Percentiles rank a stretch among this genome's conserved stretches.
These are phyloP conservation scores for Tephrocybe rancida DNA, from an alignment of 768 basidiomycete species.

Conservation along the genomic window DNA sequence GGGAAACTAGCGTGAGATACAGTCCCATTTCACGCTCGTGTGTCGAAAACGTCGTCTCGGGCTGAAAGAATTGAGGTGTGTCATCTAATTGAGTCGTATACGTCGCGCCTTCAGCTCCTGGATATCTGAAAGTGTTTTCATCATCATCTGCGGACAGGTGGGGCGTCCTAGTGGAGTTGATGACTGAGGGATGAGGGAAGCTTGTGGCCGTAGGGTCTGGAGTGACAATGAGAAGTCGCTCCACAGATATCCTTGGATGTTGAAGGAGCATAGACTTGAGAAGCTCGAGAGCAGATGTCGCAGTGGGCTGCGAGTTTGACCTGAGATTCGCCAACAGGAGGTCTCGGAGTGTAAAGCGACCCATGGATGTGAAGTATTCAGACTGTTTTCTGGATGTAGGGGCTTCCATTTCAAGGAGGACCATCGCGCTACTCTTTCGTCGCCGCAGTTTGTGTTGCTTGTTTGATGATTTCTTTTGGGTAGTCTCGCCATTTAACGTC, in stretches of 20 bases:
- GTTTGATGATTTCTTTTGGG: conserved; percentile 35
- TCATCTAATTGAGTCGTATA: conserved; percentile 18
- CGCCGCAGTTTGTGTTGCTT: conserved; percentile 51
- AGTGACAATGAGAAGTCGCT: conserved; percentile 71
- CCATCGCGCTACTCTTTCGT: conserved; percentile 88
- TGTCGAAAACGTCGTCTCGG: conserved; percentile 74
- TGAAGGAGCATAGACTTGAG: conserved; percentile 73
- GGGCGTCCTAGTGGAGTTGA: conserved; percentile 20
- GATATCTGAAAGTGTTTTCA: conserved; percentile 49
- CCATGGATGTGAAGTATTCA: conserved; percentile 85
- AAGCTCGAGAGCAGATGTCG: conserved; percentile 79
- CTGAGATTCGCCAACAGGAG: conserved; percentile 79
- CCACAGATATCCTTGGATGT: conserved; percentile 65
- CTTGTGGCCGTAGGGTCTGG: conserved; percentile 73
- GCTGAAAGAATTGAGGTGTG: conserved; percentile 53
- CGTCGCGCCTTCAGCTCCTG: conserved; percentile 36
- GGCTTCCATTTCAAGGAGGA: conserved; percentile 84
- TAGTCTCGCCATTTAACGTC: conserved; percentile 42
- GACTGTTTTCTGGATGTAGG: conserved; percentile 70
- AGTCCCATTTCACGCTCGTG: conserved; percentile 85
- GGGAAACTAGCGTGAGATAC: conserved; percentile 78
- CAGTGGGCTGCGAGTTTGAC: conserved; percentile 64
- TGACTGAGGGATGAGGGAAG: conserved; percentile 63
- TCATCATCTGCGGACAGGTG: conserved; percentile 47
- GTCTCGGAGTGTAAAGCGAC: conserved; percentile 91